Percentiles rank a stretch among this genome's conserved stretches.
Conservation (phyloP, 2,329 filamentous ascomycete species). For the Mariannaea sp. region DNA sequence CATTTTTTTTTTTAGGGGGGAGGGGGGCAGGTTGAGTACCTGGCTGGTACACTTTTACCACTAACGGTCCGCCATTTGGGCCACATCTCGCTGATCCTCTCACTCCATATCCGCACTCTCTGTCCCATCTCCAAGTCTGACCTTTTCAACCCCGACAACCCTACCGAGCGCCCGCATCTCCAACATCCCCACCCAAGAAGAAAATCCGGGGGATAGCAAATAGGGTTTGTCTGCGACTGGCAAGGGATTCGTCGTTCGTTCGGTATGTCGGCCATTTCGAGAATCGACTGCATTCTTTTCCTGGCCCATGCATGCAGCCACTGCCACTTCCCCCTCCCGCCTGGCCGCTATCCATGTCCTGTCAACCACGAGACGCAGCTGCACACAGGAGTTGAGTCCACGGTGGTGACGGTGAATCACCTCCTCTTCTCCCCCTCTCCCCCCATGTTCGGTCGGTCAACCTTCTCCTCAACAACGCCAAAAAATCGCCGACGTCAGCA, state of each 20-base stretch:
- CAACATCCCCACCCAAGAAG: slow-evolving; percentile 16
- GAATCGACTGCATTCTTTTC: slow-evolving; percentile 15
- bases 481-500: slow-evolving; percentile 11
- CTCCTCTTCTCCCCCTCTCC: neutral
- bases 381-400: neutral
- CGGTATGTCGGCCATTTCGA: slow-evolving; percentile 17
- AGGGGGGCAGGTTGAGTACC: neutral
- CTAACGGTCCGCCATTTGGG: neutral
- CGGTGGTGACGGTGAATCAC: slow-evolving; percentile 9
- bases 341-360: slow-evolving; percentile 1
- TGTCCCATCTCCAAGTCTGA: neutral
- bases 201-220: slow-evolving; percentile 22
- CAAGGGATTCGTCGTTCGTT: slow-evolving; percentile 10
- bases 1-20: neutral
- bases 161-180: slow-evolving; percentile 11
- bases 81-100: neutral
- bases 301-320: neutral
- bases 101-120: too few relatives aligned
- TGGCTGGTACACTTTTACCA: neutral
- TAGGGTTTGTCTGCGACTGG: slow-evolving; percentile 15
- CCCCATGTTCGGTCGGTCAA: neutral
- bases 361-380: slow-evolving; percentile 1
- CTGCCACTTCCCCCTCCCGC: slow-evolving; percentile 4
- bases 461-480: neutral
- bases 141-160: too few relatives aligned